Percentiles rank a stretch among this genome's conserved stretches.
phyloP scores from a whole-genome alignment of 371 early-diverging fungal species.

The Fennellomyces sp. region DNA sequence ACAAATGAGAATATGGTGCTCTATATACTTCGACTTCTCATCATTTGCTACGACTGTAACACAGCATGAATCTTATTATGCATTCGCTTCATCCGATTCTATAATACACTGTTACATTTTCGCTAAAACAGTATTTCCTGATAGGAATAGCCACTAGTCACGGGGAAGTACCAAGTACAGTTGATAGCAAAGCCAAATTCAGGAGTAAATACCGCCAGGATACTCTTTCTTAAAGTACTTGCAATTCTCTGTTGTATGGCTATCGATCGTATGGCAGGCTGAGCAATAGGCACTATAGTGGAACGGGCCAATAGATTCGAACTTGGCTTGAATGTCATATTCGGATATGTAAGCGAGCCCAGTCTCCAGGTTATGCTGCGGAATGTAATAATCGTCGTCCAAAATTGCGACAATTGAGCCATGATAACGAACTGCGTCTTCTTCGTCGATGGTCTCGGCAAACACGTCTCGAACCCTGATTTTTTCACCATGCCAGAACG shows the following conservation, averaged over 20 bases:
- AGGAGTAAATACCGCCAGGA: not conserved
- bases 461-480: not conserved
- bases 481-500: not conserved
- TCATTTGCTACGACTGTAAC: too few relatives aligned
- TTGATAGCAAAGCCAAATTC: too few relatives aligned
- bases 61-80: too few relatives aligned
- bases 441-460: not conserved
- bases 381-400: slow-evolving; percentile 6
- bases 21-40: too few relatives aligned
- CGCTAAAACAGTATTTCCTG: too few relatives aligned
- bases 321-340: not conserved
- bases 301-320: not conserved
- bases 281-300: slow-evolving; percentile 1
- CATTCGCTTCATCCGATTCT: too few relatives aligned
- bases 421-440: not conserved
- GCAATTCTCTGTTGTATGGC: slow-evolving; percentile 1
- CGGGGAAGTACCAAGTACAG: too few relatives aligned
- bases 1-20: too few relatives aligned
- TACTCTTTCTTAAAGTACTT: slow-evolving; percentile 4
- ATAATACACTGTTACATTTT: too few relatives aligned
- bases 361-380: not conserved
- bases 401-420: slow-evolving; percentile 1
- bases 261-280: not conserved
- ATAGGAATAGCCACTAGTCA: not conserved
- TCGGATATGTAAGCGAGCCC: not conserved